These are phyloP conservation scores for Solanum peruvianum DNA, from an alignment of 257 asterid genomes.

Conservation along the genomic window DNA sequence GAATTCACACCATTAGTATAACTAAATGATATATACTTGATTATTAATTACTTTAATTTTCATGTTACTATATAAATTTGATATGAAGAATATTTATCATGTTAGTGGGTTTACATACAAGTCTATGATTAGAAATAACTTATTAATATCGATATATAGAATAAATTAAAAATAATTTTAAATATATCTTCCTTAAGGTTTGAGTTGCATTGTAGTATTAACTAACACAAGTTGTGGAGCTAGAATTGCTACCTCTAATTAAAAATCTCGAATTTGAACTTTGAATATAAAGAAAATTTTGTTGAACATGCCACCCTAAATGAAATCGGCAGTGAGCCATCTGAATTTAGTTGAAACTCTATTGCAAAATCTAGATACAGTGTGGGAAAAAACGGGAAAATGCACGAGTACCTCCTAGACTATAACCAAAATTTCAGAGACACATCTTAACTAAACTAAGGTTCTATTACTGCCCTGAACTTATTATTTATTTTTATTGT, in stretches of 20 bases:
- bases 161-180: too few species aligned
- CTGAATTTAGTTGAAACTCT: background rate
- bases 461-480: too few species aligned
- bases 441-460: too few species aligned
- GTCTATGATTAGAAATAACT: background rate
- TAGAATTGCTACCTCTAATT: too few species aligned
- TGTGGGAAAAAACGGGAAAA: background rate
- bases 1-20: background rate
- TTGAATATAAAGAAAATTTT: background rate
- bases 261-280: too few species aligned
- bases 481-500: too few species aligned
- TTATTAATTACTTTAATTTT: background rate
- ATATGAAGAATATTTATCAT: background rate
- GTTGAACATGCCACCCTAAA: background rate
- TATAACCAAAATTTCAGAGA: too few species aligned
- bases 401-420: too few species aligned
- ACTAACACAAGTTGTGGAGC: background rate
- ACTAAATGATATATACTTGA: background rate
- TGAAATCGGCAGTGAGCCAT: rapidly evolving
- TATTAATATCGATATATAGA: background rate
- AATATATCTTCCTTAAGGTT: background rate
- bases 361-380: background rate
- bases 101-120: background rate
- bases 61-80: background rate
- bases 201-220: background rate